Conservation (phyloP, 495 filamentous ascomycete species). For the Aspergillus steynii region DNA sequence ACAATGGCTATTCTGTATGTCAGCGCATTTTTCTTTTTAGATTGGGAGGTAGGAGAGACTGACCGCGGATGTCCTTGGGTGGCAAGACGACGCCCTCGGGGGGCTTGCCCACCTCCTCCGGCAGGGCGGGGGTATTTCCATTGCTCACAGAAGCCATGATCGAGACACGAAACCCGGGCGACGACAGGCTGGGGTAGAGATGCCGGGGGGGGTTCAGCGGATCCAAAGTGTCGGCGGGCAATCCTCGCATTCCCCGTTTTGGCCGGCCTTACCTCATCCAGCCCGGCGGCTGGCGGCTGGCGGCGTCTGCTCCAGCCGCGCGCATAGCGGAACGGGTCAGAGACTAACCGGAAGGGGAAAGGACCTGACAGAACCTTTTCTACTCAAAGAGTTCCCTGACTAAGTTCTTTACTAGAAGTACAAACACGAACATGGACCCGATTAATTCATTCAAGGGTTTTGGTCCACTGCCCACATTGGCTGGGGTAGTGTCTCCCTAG, state of each 20-base stretch:
- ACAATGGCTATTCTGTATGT: conserved; percentile 58
- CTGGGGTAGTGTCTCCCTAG: too few species aligned
- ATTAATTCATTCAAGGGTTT: too few species aligned
- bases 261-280: conserved; percentile 7
- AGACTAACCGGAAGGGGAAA: conserved; percentile 3
- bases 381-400: too few species aligned
- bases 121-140: conserved; percentile 48
- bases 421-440: too few species aligned
- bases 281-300: not conserved
- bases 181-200: conserved; percentile 1
- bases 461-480: too few species aligned
- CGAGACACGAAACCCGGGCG: conserved; percentile 19
- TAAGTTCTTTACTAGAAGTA: too few species aligned
- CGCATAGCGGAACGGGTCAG: not conserved
- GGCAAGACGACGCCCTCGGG: conserved; percentile 83
- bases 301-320: conserved; percentile 6
- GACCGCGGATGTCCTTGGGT: conserved; percentile 75
- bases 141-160: conserved; percentile 61
- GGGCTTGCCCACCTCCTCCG: conserved; percentile 66
- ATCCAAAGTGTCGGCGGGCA: not conserved
- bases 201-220: not conserved
- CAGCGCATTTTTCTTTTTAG: conserved; percentile 2
- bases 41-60: conserved; percentile 14
- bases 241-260: not conserved
- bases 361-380: not conserved